Percentiles rank a stretch among this genome's conserved stretches.
Evolutionary conservation across 345 rosid species (phyloP).

Genomic region (Melaleuca alternifolia): DNA sequence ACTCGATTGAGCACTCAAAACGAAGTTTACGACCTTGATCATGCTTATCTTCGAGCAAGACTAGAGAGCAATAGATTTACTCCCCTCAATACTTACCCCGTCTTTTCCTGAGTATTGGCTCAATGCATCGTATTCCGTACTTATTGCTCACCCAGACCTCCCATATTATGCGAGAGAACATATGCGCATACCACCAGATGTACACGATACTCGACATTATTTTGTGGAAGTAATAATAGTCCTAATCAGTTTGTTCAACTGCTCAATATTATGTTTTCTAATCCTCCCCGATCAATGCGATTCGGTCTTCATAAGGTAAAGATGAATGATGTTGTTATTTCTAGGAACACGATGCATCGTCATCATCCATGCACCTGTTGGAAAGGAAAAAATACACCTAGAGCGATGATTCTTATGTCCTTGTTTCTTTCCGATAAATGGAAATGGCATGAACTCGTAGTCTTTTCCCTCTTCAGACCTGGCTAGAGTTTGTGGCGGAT

Average conservation of each 20-base stretch:
- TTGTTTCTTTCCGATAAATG: too few relatives aligned
- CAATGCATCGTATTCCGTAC: not conserved
- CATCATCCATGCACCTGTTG: too few relatives aligned
- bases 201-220: not conserved
- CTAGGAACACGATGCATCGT: too few relatives aligned
- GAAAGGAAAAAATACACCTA: too few relatives aligned
- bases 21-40: not conserved
- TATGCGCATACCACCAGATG: not conserved
- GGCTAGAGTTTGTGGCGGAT: not conserved
- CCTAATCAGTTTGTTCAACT: not conserved
- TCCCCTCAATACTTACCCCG: not conserved
- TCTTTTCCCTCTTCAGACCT: not conserved
- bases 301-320: not conserved
- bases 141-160: too few relatives aligned
- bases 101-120: not conserved
- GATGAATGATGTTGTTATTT: too few relatives aligned
- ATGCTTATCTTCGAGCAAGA: not conserved
- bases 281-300: not conserved
- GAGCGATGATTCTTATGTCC: too few relatives aligned
- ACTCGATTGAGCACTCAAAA: fast-evolving
- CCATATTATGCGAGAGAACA: too few relatives aligned
- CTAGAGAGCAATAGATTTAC: not conserved
- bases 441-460: not conserved
- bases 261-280: not conserved
- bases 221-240: not conserved